Conservation (phyloP, 257 asterid genomes). For the Coffea canephora region DNA sequence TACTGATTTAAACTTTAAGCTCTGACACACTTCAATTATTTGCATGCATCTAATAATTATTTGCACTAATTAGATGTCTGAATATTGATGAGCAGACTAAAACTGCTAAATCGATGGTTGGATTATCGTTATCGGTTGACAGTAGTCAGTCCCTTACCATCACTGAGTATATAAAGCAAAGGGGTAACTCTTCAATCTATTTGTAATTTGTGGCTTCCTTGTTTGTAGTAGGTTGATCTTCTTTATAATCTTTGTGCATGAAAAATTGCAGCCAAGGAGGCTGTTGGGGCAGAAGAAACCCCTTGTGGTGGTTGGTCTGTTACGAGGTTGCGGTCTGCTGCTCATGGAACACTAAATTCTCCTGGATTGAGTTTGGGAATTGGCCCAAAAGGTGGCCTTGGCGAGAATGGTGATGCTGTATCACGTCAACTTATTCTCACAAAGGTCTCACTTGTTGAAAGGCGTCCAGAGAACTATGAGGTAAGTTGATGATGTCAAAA, state of each 20-base stretch:
- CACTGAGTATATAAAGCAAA: constrained; percentile 68
- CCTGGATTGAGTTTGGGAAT: constrained; percentile 70
- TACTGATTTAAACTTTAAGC: not conserved
- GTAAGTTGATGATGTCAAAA: constrained; percentile 47
- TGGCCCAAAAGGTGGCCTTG: constrained; percentile 98
- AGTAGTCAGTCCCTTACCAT: constrained; percentile 68
- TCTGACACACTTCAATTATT: not conserved
- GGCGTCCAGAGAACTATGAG: constrained; percentile 98
- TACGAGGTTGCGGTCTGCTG: constrained; percentile 92
- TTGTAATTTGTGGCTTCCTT: constrained; percentile 7
- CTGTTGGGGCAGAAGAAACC: constrained; percentile 97
- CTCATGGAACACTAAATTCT: constrained; percentile 81
- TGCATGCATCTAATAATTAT: not conserved
- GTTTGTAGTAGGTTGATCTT: constrained; percentile 9
- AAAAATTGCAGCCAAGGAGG: constrained; percentile 71
- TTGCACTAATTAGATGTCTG: not conserved
- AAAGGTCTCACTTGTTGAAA: constrained; percentile 83
- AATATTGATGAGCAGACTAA: constrained; percentile 59
- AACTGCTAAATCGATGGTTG: constrained; percentile 87
- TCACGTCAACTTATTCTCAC: constrained; percentile 96
- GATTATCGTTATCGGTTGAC: constrained; percentile 72
- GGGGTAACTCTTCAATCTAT: constrained; percentile 56
- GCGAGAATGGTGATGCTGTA: constrained; percentile 92
- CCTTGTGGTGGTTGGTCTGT: constrained; percentile 95
- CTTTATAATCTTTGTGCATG: constrained; percentile 17